phyloP scores from a whole-genome alignment of 2,329 filamentous ascomycete species.

The Macroventuria anomochaeta region DNA sequence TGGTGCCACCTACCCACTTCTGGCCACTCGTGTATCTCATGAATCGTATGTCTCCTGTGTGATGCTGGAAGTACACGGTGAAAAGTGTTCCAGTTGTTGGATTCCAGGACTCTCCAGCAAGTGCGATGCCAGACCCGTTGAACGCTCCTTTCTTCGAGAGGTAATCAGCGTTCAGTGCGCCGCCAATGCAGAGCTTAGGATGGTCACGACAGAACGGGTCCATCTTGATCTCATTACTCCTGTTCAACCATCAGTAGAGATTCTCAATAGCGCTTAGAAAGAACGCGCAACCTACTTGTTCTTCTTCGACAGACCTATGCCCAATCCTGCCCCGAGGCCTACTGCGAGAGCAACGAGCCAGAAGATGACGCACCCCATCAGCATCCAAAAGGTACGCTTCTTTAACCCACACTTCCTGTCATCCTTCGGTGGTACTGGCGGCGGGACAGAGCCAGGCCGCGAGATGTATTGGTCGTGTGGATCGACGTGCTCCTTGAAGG shows the following conservation, averaged over 20 bases:
- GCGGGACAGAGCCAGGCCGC: conserved; percentile 20
- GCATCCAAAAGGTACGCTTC: conserved; percentile 32
- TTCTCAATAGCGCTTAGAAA: neutral
- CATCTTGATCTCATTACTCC: conserved; percentile 7
- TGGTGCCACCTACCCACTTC: conserved; percentile 50
- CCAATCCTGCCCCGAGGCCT: conserved; percentile 48
- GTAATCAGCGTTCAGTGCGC: conserved; percentile 48
- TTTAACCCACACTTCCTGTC: conserved; percentile 36
- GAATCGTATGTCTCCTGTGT: conserved; percentile 51
- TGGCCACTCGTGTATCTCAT: conserved; percentile 47
- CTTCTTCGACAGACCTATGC: conserved; percentile 34
- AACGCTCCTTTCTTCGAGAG: conserved; percentile 52
- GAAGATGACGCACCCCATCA: conserved; percentile 32
- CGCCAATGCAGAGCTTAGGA: conserved; percentile 48
- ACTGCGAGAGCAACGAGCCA: conserved; percentile 44
- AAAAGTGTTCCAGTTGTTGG: conserved; percentile 47
- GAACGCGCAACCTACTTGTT: conserved; percentile 27
- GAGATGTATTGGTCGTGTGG: conserved; percentile 18
- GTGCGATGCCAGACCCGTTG: conserved; percentile 56
- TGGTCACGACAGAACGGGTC: conserved; percentile 37
- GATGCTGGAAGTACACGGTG: conserved; percentile 56
- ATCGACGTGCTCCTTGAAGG: conserved; percentile 36
- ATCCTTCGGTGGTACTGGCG: conserved; percentile 27
- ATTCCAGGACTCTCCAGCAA: conserved; percentile 54
- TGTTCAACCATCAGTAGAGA: neutral